Evolutionary conservation across 1,284 basidiomycete species (phyloP), one percentile per base, ranked within the genome.

Genomic region (Ustilago shanxiensis): DNA sequence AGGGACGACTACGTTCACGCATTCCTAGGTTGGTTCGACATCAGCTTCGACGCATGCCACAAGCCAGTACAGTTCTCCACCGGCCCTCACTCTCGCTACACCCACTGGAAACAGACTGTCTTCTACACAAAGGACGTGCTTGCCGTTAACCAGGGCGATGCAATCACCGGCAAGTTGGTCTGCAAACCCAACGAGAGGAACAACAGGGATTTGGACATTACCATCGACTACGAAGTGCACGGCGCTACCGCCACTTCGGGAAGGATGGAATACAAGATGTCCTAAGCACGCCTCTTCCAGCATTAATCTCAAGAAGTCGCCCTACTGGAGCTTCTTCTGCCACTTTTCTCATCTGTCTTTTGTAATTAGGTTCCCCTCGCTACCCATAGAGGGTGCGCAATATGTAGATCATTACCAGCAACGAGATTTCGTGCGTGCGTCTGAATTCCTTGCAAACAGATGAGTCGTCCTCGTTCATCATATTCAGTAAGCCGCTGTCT

Each of bases 1-100:
- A 90, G 97, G 65, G 93, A 95, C 86, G 97, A 99, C 86, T 98
- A 84, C 73, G 90, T 96, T 20, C 97, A 99, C 85, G 97, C 97
- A n/a, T 98, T 98, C 91, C 91, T 99, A 60, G 95, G 95, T 41
- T 99, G 97, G 97, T 99, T 99, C 88, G 97, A 99, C 87, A 93
- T 98, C 83, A 90, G 91, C 54, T 99, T 99, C 88, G 92, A 94
- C 66, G 95, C 93, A 86, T 95, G 95, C 73, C 97, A 99, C 89
- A 98, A 95, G 88, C 94, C 94, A 80, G 92, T 97, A 77, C 91
- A 92, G 83, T 86, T 86, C 69, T 79, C 77, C 11, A 86, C 84
- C 18, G 84, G 84, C 24, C 84, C 84, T 8, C 84, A 86, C 70
- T 79, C 79, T 51, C 71, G 82, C 2, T 86, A 85, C 77, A 86